A percentile compares a stretch with the other conserved stretches of the same genome.
phyloP scores from a whole-genome alignment of 2,329 filamentous ascomycete species.

The Aspergillus spinulosporus region DNA sequence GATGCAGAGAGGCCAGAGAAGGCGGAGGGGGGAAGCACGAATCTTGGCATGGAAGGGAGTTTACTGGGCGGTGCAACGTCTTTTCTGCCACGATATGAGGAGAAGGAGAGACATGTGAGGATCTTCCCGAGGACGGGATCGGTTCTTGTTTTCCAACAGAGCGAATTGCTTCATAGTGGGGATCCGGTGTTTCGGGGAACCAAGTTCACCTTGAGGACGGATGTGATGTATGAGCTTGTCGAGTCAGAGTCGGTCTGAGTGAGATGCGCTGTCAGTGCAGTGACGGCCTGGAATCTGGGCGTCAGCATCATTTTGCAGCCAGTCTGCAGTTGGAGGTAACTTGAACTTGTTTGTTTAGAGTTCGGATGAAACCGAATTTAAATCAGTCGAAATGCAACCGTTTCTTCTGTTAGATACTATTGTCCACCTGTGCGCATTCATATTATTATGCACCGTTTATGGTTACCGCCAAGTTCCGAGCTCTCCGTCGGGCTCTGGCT shows the following conservation, averaged over 20 bases:
- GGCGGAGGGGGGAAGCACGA: slow-evolving; percentile 18
- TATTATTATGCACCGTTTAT: no score
- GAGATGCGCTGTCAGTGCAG: not conserved
- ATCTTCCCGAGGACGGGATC: slow-evolving; percentile 54
- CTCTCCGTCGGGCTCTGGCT: not conserved
- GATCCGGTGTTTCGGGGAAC: slow-evolving; percentile 55
- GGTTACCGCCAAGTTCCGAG: not conserved
- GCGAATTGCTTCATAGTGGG: slow-evolving; percentile 53
- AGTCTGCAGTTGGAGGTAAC: no score
- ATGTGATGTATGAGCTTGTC: slow-evolving; percentile 51
- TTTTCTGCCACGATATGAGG: slow-evolving; percentile 44
- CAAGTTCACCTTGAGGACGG: slow-evolving; percentile 59
- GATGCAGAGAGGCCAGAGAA: slow-evolving; percentile 8
- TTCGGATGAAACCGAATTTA: no score
- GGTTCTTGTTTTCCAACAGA: slow-evolving; percentile 59
- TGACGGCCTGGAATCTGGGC: not conserved
- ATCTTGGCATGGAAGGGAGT: slow-evolving; percentile 30
- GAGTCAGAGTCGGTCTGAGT: not conserved
- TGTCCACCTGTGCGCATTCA: no score
- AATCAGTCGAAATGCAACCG: no score
- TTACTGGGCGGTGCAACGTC: slow-evolving; percentile 58
- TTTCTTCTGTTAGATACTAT: no score
- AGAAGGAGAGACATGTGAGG: slow-evolving; percentile 37
- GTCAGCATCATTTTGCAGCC: no score
- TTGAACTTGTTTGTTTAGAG: not conserved